Conservation (phyloP, 495 filamentous ascomycete genomes). For the Lasiosphaeria ovina region DNA sequence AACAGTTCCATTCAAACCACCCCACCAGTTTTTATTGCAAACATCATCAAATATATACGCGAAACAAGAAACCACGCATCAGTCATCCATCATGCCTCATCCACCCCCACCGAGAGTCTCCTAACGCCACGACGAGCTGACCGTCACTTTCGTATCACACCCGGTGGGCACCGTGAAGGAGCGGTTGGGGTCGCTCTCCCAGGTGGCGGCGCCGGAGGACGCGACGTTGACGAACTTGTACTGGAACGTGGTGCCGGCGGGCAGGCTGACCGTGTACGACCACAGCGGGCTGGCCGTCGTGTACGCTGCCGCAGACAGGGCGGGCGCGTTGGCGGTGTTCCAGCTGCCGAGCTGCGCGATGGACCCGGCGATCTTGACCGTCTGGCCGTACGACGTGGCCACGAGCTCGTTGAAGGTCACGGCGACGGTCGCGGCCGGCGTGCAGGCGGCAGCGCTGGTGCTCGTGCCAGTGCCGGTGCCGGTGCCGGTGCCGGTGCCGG, state of each 20-base stretch:
- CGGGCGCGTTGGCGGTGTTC: slow-evolving; percentile 47
- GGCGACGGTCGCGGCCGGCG: slow-evolving; percentile 46
- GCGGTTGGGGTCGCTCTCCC: slow-evolving; percentile 67
- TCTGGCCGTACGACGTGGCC: slow-evolving; percentile 56
- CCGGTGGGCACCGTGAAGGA: slow-evolving; percentile 53
- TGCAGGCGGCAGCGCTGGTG: slow-evolving; percentile 39
- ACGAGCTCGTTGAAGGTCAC: slow-evolving; percentile 59
- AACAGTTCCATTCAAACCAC: too few species aligned
- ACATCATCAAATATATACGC: too few species aligned
- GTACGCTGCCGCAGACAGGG: slow-evolving; percentile 55
- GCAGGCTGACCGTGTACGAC: slow-evolving; percentile 49
- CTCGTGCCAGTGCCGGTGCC: slow-evolving; percentile 36
- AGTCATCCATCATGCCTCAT: too few species aligned
- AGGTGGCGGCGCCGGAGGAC: slow-evolving; percentile 52
- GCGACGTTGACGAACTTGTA: slow-evolving; percentile 69
- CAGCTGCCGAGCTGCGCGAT: slow-evolving; percentile 56
- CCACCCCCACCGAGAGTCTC: background rate
- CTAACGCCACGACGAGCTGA: slow-evolving; percentile 4
- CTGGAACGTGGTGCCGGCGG: slow-evolving; percentile 54
- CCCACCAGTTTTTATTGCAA: too few species aligned
- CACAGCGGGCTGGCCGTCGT: slow-evolving; percentile 56
- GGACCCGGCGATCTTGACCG: slow-evolving; percentile 58
- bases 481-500: slow-evolving; percentile 37
- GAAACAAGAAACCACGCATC: too few species aligned
- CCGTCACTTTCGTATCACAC: slow-evolving; percentile 46